These are phyloP conservation scores for Cubamyces sp. DNA, from an alignment of 768 basidiomycete species.

Conservation along the genomic window DNA sequence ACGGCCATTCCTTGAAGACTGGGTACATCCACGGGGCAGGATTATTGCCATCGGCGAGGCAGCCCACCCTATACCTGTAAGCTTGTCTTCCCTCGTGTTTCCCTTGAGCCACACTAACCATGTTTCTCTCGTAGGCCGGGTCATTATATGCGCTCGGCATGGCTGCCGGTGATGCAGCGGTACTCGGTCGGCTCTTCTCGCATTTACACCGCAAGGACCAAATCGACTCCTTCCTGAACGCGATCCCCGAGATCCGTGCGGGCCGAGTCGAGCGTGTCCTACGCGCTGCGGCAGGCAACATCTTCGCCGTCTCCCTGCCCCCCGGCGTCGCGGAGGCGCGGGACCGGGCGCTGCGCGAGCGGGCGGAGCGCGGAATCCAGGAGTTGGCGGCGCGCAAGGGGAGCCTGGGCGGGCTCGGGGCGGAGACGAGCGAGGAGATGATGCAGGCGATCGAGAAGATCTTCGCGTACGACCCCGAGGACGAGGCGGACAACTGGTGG, in stretches of 20 bases:
- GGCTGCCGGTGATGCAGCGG: slow-evolving; percentile 38
- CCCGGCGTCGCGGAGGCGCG: slow-evolving; percentile 26
- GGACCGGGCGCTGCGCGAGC: slow-evolving; percentile 20
- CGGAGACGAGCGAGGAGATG: slow-evolving; percentile 15
- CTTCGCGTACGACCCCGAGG: slow-evolving; percentile 36
- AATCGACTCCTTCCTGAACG: slow-evolving; percentile 33
- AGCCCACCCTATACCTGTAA: slow-evolving; percentile 37
- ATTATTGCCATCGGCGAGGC: slow-evolving; percentile 38
- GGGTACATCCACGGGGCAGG: slow-evolving; percentile 34
- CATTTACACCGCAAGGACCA: slow-evolving; percentile 34
- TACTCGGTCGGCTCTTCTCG: slow-evolving; percentile 39
- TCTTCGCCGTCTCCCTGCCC: slow-evolving; percentile 28
- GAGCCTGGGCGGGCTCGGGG: background rate
- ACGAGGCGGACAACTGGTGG: slow-evolving; percentile 37
- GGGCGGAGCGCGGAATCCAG: slow-evolving; percentile 16
- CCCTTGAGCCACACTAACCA: background rate
- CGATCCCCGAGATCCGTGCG: slow-evolving; percentile 32
- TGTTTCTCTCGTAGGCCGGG: slow-evolving; percentile 10
- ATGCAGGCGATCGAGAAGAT: slow-evolving; percentile 22
- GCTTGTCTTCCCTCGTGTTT: slow-evolving; percentile 2
- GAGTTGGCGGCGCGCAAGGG: background rate
- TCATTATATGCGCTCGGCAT: slow-evolving; percentile 27
- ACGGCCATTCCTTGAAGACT: slow-evolving; percentile 33
- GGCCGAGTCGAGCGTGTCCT: slow-evolving; percentile 30
- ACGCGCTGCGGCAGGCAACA: slow-evolving; percentile 24